Evolutionary conservation across 768 basidiomycete species (phyloP).

Genomic region (Kondoa malvinella): DNA sequence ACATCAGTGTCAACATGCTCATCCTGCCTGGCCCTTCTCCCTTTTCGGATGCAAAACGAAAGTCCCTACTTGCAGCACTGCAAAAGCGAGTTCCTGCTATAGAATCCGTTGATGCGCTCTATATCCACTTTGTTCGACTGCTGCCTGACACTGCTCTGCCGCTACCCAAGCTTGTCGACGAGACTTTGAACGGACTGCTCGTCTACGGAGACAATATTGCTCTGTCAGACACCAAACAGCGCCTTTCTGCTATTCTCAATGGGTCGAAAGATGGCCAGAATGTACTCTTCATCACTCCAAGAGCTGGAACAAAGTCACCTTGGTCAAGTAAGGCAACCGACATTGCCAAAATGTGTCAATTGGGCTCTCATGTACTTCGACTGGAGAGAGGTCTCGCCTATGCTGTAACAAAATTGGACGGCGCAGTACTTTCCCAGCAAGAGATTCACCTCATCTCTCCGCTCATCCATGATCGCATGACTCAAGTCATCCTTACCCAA

Average conservation of each 20-base stretch:
- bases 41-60: constrained; percentile 53
- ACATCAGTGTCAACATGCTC: no score
- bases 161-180: constrained; percentile 36
- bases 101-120: constrained; percentile 58
- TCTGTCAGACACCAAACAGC: constrained; percentile 35
- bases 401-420: constrained; percentile 41
- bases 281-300: constrained; percentile 57
- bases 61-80: constrained; percentile 46
- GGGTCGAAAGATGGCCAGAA: constrained; percentile 8
- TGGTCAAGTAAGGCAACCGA: constrained; percentile 99
- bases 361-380: constrained; percentile 53
- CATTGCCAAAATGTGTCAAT: constrained; percentile 71
- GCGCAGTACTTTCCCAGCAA: constrained; percentile 35
- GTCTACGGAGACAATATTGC: constrained; percentile 65
- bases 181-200: constrained; percentile 52
- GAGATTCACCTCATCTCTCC: constrained; percentile 46
- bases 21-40: constrained; percentile 60
- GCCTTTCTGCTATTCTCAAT: constrained; percentile 30
- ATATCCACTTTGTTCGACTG: constrained; percentile 62
- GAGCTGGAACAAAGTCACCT: constrained; percentile 82
- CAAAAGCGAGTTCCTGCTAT: constrained; percentile 42
- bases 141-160: constrained; percentile 35
- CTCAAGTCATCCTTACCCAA: constrained; percentile 51
- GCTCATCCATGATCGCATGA: constrained; percentile 90
- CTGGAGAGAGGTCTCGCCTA: constrained; percentile 71